Conservation (phyloP, 495 filamentous ascomycete genomes). For the Tuber indicum region DNA sequence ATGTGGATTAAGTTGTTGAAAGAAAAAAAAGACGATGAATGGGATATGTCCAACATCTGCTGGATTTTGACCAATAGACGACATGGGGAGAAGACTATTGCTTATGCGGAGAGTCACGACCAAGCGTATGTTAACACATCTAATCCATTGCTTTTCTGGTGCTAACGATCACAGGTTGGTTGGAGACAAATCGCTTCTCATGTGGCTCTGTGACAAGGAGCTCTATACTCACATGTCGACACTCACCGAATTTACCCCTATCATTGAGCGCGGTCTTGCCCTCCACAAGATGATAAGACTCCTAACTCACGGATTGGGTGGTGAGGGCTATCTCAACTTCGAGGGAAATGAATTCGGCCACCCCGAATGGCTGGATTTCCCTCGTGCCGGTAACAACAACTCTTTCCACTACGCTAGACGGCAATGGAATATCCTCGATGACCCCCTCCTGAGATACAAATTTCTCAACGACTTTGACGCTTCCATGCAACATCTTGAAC, state of each 20-base stretch:
- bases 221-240: constrained; percentile 97
- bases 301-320: constrained; percentile 86
- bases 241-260: constrained; percentile 71
- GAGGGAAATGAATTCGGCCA: constrained; percentile 99
- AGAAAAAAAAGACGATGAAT: constrained; percentile 82
- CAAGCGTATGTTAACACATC: constrained; percentile 69
- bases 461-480: constrained; percentile 94
- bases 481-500: constrained; percentile 78
- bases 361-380: constrained; percentile 98
- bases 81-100: constrained; percentile 97
- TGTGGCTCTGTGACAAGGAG: constrained; percentile 96
- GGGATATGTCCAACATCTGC: constrained; percentile 80
- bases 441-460: constrained; percentile 75
- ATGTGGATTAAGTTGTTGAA: constrained; percentile 99
- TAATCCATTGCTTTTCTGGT: not conserved
- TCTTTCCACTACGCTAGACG: constrained; percentile 95
- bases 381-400: constrained; percentile 87
- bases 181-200: constrained; percentile 90
- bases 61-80: constrained; percentile 86
- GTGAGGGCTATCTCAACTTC: constrained; percentile 97
- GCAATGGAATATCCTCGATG: constrained; percentile 88
- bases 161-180: constrained; percentile 59
- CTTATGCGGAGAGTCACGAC: constrained; percentile 93
- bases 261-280: constrained; percentile 84
- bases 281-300: constrained; percentile 97